Evolutionary conservation across 106 monocot genomes (phyloP), one percentile per base, ranked within the genome.

Genomic region (Dioscorea dumetorum): DNA sequence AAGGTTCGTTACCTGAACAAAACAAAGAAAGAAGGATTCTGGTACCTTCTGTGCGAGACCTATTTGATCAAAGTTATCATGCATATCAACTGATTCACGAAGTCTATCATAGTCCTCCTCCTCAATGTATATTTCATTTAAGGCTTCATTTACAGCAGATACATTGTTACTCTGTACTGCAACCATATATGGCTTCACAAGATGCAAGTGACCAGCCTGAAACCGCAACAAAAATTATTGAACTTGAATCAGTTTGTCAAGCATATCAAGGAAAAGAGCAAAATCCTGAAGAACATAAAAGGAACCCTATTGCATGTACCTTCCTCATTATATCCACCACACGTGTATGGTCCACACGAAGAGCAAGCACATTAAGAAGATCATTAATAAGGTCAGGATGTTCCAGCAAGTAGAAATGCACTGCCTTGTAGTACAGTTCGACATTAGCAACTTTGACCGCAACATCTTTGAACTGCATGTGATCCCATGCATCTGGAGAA

Each of bases 81-180:
- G 91, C 88, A 91, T 79, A 67, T 97, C 95, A 74, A 91, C 86
- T 22, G 95, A 97, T 71, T 97, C 95, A 14, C 95, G 86, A 13
- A 97, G 63, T 33, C 91, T 86, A 18, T 91, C 95, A 72, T 97
- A 89, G 70, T 99, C 97, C 72, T 99, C 97, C 62, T 99, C 97
- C 53, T 92, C 97, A 53, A 99, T 86, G 73, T 99, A 99, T 32
- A 99, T 92, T 82, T 87, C 92, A 87, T 99, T 99, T 56, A 99
- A 73, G 20, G 97, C 92, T 79, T 99, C 97, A 76, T 99, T 99
- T 22, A 99, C 97, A 72, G 97, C 92, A 70, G 92, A 32, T 15
- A 99, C 97, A 75, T 99, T 99, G 64, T 92, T 99, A 65, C 97
- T 99, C 68, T 99, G 97, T 59, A 99, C 97, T 35, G 97, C 92